Base-by-base conservation (phyloP, 495 filamentous ascomycete species). In the Rhizodiscina lignyota region DNA sequence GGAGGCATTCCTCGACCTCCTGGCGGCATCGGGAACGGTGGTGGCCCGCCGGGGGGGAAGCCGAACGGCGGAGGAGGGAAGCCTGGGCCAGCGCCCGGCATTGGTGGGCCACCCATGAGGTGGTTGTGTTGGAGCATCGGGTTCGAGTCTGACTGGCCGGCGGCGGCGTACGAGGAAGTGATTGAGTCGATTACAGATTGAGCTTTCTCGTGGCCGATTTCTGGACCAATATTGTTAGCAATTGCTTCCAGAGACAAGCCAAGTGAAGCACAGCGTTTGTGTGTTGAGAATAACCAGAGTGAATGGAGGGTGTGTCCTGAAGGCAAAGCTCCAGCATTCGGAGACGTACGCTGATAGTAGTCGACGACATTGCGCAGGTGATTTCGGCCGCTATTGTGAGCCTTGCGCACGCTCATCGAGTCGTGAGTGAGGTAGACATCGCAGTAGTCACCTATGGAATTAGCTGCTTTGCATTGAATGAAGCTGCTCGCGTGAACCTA, bases 351-450 rank as follows among this genome's bases (percentile, higher is more conserved):
- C 62, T 94, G 85, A 60, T 99, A 99, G 63, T 99, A 99, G 43
- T 94, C 85, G 46, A 94, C 72, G 10, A 97, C 89, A 55, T 97
- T 97, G 42, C 91, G 79, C 32, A 96, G 65, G 51, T 97, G 89
- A 60, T 97, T 97, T 31, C 87, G 72, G 39, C 89, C 89, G 48
- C 72, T 79, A 66, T 97, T 97, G 60, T 97, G 89, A 12, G 89
- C 89, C 62, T 94, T 94, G 51, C 89, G 83, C 51, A 97, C 89
- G 63, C 83, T 92, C 86, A 96, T 97, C 11, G 83, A 92, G 74
- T 97, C 91, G 68, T 97, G 89, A 39, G 91, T 97, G 45, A 97
- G 80, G 68, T 97, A 97, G 57, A 97, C 91, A 77, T 97, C 89
- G 71, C 89, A 97, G 66, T 96, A 97, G 57, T 97, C 89, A 68